Evolutionary conservation across 2,329 filamentous ascomycete genomes (phyloP).

Genomic region (Beauveria medogensis): DNA sequence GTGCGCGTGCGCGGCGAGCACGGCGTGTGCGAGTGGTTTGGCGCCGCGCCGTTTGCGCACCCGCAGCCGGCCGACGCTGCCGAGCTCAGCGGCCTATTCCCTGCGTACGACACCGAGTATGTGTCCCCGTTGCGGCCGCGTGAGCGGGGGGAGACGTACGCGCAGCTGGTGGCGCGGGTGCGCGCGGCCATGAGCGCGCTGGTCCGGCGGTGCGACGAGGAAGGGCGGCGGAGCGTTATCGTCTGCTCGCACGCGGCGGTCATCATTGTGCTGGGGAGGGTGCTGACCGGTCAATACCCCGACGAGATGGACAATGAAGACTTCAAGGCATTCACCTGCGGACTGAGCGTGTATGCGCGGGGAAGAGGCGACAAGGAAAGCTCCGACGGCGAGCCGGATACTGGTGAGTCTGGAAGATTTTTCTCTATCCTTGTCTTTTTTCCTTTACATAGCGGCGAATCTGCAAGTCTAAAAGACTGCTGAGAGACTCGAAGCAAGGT

Average conservation of each 20-base stretch:
- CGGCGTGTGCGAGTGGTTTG: slow-evolving; percentile 81
- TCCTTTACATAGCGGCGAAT: background rate
- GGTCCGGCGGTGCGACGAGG: slow-evolving; percentile 63
- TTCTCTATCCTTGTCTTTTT: background rate
- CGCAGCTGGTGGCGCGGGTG: slow-evolving; percentile 71
- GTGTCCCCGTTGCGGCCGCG: slow-evolving; percentile 58
- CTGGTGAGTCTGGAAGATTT: background rate
- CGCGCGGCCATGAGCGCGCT: slow-evolving; percentile 62
- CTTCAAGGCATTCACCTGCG: slow-evolving; percentile 78
- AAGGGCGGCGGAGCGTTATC: slow-evolving; percentile 61
- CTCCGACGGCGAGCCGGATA: background rate
- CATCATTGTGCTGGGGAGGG: slow-evolving; percentile 78
- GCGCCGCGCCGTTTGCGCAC: slow-evolving; percentile 75
- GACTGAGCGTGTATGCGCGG: slow-evolving; percentile 55
- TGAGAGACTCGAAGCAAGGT: background rate
- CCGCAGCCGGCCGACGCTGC: slow-evolving; percentile 62
- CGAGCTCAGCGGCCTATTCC: slow-evolving; percentile 60
- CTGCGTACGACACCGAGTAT: slow-evolving; percentile 50
- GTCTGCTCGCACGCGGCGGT: slow-evolving; percentile 86
- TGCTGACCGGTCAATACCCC: slow-evolving; percentile 71
- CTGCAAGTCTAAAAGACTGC: background rate
- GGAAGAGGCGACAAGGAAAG: background rate
- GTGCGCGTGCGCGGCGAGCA: slow-evolving; percentile 45
- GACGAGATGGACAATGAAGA: slow-evolving; percentile 64
- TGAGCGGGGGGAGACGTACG: slow-evolving; percentile 66